Conservation (phyloP, 2,329 filamentous ascomycete genomes). For the Fusarium musae region DNA sequence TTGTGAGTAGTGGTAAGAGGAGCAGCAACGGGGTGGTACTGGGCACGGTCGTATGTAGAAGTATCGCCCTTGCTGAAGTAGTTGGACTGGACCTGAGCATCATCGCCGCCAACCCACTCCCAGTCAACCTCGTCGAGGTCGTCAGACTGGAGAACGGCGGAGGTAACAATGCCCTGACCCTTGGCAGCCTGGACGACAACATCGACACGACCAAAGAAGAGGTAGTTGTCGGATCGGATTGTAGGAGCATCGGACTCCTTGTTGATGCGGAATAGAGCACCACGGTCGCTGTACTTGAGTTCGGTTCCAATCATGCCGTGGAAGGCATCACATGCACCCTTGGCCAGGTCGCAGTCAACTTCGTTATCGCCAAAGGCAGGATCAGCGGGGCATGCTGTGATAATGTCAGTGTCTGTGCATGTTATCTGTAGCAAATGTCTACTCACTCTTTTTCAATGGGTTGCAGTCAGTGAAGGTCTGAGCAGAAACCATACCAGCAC, state of each 20-base stretch:
- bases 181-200: constrained; percentile 81
- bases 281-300: constrained; percentile 59
- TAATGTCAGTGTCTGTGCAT: not conserved
- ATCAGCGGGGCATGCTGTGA: constrained; percentile 74
- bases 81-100: constrained; percentile 83
- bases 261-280: constrained; percentile 74
- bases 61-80: constrained; percentile 83
- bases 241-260: constrained; percentile 74
- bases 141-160: constrained; percentile 88
- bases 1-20: constrained; percentile 70
- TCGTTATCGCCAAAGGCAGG: constrained; percentile 75
- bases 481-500: constrained; percentile 61
- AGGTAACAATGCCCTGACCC: constrained; percentile 89
- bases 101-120: constrained; percentile 89
- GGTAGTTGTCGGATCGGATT: constrained; percentile 84
- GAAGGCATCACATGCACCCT: constrained; percentile 72
- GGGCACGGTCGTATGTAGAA: constrained; percentile 75
- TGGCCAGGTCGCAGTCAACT: constrained; percentile 77
- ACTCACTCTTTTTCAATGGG: constrained; percentile 61
- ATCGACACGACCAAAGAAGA: constrained; percentile 95
- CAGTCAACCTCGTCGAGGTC: constrained; percentile 90
- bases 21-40: constrained; percentile 66
- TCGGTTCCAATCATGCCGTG: constrained; percentile 58
- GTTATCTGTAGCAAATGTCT: too few species aligned
- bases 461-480: constrained; percentile 69